phyloP scores from a whole-genome alignment of 164 flowering plant species.

The Cinnamomum micranthum region DNA sequence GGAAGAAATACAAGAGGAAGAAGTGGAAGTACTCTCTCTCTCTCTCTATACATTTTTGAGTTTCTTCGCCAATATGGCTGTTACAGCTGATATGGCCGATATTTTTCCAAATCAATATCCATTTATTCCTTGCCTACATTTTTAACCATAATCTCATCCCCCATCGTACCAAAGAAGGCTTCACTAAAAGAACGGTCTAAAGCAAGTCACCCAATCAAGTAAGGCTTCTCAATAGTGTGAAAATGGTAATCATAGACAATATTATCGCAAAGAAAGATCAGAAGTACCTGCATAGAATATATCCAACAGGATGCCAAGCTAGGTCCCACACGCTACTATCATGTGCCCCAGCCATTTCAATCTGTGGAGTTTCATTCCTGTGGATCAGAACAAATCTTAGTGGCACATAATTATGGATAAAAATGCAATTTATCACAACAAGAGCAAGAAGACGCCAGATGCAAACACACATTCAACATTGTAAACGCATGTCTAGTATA shows the following conservation, averaged over 20 bases:
- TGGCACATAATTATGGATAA: background rate
- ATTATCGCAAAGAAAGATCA: background rate
- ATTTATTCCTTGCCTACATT: no score
- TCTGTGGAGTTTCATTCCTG: constrained; percentile 97
- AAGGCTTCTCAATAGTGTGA: background rate
- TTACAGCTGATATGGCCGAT: no score
- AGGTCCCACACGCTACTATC: constrained; percentile 98
- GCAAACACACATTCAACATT: background rate
- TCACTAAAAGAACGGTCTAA: background rate
- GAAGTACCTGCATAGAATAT: constrained; percentile 85
- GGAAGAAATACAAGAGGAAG: no score
- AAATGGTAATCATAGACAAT: background rate
- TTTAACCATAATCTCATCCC: no score
- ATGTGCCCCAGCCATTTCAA: constrained; percentile 81
- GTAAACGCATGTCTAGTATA: background rate
- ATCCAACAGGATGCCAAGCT: constrained; percentile 99
- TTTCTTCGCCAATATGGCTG: no score
- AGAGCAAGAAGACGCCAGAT: background rate
- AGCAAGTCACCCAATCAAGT: background rate
- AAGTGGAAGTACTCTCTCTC: no score
- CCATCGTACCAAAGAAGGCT: background rate
- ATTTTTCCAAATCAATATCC: no score
- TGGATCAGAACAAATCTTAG: constrained; percentile 11
- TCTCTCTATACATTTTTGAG: no score
- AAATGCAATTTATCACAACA: background rate